Evolutionary conservation across 352 stramenopile species (phyloP).

Genomic region (Phytophthora melonis): DNA sequence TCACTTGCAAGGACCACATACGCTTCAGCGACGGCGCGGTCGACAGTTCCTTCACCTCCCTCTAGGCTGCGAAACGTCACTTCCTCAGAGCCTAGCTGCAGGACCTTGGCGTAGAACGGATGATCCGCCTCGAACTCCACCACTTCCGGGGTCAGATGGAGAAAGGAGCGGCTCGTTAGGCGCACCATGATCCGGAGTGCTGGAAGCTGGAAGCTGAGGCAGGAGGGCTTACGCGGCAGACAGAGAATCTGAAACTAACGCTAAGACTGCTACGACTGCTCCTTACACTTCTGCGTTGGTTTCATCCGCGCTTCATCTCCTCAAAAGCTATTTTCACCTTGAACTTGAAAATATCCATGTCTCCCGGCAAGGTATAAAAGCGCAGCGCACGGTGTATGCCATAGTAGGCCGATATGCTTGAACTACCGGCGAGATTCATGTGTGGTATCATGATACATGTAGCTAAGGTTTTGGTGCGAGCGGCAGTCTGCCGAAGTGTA

Average conservation of each 20-base stretch:
- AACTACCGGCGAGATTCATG: too few species aligned
- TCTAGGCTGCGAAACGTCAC: conserved; percentile 3
- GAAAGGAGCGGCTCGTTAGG: not conserved
- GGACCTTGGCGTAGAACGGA: conserved; percentile 6
- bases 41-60: not conserved
- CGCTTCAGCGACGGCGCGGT: not conserved
- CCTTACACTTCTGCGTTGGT: not conserved
- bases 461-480: too few species aligned
- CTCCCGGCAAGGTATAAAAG: too few species aligned
- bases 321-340: too few species aligned
- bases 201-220: conserved; percentile 5
- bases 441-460: too few species aligned
- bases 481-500: too few species aligned
- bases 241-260: conserved; percentile 10
- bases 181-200: not conserved
- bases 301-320: too few species aligned
- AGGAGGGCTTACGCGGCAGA: conserved; percentile 6
- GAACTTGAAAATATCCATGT: too few species aligned
- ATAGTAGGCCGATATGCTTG: too few species aligned
- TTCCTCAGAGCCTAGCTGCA: not conserved
- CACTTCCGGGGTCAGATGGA: conserved; percentile 11
- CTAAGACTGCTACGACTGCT: conserved; percentile 12
- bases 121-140: not conserved
- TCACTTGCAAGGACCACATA: too few species aligned
- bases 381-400: too few species aligned